Conservation (phyloP, 176 grass and related monocot species). For the Musa itinerans region DNA sequence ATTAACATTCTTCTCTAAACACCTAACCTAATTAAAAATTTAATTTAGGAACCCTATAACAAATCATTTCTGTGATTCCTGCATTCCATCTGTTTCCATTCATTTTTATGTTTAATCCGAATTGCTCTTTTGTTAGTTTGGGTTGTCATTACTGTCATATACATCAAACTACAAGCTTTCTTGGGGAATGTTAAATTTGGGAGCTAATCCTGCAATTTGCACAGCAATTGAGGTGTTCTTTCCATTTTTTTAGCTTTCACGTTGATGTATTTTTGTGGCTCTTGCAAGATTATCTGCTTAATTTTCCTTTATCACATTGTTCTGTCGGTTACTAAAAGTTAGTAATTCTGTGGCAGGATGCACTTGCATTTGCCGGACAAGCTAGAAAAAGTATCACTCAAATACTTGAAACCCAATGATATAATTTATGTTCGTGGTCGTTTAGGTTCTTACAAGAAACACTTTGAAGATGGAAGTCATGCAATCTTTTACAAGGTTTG, state of each 20-base stretch:
- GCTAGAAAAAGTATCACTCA: constrained; percentile 33
- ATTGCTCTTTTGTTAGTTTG: not conserved
- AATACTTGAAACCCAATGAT: constrained; percentile 46
- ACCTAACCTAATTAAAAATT: not conserved
- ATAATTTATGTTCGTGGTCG: constrained; percentile 39
- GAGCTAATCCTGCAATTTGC: not conserved
- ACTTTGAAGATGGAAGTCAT: constrained; percentile 17
- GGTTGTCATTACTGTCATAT: not conserved
- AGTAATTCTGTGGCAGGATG: constrained; percentile 30
- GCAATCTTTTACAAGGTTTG: constrained; percentile 37
- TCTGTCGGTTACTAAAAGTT: constrained; percentile 6
- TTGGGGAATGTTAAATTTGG: not conserved
- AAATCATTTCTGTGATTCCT: not conserved
- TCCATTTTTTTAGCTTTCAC: not conserved
- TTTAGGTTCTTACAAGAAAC: constrained; percentile 25
- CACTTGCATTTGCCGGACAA: constrained; percentile 7
- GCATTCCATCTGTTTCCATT: too few species aligned
- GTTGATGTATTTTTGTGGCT: not conserved
- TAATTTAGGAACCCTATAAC: not conserved
- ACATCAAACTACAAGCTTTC: not conserved
- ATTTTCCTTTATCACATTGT: not conserved
- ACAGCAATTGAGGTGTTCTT: not conserved
- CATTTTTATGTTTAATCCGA: not conserved
- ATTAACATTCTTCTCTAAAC: not conserved
- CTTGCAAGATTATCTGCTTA: not conserved